A percentile compares a stretch with the other conserved stretches of the same genome.
Conservation (phyloP, 371 early-diverging fungal species). For the Cokeromyces recurvatus region DNA sequence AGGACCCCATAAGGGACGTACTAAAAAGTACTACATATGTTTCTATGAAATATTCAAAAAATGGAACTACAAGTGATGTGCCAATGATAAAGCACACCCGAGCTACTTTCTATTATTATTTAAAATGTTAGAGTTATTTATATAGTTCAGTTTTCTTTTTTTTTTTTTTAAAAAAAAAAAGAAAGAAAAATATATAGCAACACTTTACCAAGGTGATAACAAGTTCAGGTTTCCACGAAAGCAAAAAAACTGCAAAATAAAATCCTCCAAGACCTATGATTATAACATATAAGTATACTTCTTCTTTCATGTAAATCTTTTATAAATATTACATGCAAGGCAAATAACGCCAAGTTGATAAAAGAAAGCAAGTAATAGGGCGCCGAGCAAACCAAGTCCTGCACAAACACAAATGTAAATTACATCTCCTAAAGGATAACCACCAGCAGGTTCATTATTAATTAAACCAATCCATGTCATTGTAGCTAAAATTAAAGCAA, state of each 20-base stretch:
- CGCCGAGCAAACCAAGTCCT: slow-evolving; percentile 37
- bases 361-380: slow-evolving; percentile 27
- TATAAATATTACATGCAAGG: slow-evolving; percentile 9
- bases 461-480: slow-evolving; percentile 48
- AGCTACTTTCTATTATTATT: slow-evolving; percentile 31
- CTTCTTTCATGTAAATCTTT: background rate
- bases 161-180: too few species aligned
- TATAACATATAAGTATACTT: background rate
- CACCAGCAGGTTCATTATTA: slow-evolving; percentile 42
- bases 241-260: slow-evolving; percentile 38
- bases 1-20: slow-evolving; percentile 42
- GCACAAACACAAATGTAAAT: slow-evolving; percentile 43
- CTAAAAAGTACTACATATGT: slow-evolving; percentile 36
- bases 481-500: slow-evolving; percentile 28
- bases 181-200: too few species aligned
- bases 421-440: slow-evolving; percentile 34
- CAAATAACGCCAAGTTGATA: slow-evolving; percentile 17
- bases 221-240: slow-evolving; percentile 42
- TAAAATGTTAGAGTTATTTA: background rate
- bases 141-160: background rate
- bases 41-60: slow-evolving; percentile 29
- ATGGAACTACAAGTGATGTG: slow-evolving; percentile 24
- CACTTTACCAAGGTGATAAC: slow-evolving; percentile 36
- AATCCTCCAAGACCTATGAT: slow-evolving; percentile 30
- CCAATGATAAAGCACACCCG: slow-evolving; percentile 43